Evolutionary conservation across 176 grass and related monocot species (phyloP).

Genomic region (Olyra latifolia): DNA sequence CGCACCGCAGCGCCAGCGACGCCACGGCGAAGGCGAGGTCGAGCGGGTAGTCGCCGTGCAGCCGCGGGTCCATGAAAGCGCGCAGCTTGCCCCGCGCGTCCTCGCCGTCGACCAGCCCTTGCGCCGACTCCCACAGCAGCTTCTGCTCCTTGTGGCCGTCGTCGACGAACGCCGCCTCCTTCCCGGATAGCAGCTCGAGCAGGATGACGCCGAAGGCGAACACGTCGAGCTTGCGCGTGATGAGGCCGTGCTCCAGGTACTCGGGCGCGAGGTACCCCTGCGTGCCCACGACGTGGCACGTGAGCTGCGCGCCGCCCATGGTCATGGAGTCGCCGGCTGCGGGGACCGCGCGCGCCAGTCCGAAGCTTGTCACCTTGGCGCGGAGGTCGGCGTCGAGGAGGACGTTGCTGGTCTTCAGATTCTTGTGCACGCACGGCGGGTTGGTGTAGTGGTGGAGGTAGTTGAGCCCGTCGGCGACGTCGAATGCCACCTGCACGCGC

Average conservation of each 20-base stretch:
- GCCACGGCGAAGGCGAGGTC: conserved; percentile 66
- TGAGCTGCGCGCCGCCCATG: conserved; percentile 46
- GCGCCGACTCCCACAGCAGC: conserved; percentile 56
- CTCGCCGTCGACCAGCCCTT: conserved; percentile 38
- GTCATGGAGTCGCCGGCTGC: not conserved
- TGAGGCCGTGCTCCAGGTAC: conserved; percentile 79
- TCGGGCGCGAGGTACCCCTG: conserved; percentile 77
- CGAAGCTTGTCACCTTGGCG: conserved; percentile 70
- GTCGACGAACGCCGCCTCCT: conserved; percentile 46
- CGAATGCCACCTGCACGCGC: conserved; percentile 62
- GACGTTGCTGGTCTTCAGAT: conserved; percentile 71
- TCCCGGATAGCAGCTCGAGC: conserved; percentile 82
- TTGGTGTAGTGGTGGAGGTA: conserved; percentile 83
- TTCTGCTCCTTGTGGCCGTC: conserved; percentile 14
- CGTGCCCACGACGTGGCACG: conserved; percentile 74
- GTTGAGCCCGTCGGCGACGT: conserved; percentile 66
- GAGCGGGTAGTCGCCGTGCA: conserved; percentile 59
- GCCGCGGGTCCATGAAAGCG: conserved; percentile 55
- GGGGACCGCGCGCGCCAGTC: conserved; percentile 55
- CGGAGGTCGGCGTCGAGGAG: conserved; percentile 65
- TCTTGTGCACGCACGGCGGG: conserved; percentile 82
- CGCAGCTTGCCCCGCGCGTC: conserved; percentile 47
- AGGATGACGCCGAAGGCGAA: conserved; percentile 80
- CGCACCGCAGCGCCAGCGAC: conserved; percentile 65
- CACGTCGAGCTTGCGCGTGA: conserved; percentile 73